These are phyloP conservation scores for Calocera cornea DNA, from an alignment of 768 basidiomycete species.

Conservation along the genomic window DNA sequence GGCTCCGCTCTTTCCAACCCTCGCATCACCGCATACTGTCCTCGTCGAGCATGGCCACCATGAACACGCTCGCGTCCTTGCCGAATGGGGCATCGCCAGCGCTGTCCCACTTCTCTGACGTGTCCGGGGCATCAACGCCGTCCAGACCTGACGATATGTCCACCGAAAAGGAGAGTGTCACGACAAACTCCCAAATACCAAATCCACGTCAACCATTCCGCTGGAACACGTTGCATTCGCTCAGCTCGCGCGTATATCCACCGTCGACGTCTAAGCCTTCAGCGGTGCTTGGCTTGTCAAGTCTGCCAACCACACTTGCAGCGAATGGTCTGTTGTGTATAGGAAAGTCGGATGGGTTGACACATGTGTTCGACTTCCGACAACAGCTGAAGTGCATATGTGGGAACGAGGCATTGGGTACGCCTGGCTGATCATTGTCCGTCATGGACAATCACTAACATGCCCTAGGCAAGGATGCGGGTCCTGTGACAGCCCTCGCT, in stretches of 20 bases:
- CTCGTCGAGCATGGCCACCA: slow-evolving; percentile 31
- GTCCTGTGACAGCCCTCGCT: slow-evolving; percentile 76
- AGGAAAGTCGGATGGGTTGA: slow-evolving; percentile 66
- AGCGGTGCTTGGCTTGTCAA: slow-evolving; percentile 46
- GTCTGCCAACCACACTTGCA: slow-evolving; percentile 64
- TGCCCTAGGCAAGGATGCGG: slow-evolving; percentile 41
- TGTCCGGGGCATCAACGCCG: slow-evolving; percentile 55
- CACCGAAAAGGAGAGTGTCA: slow-evolving; percentile 18
- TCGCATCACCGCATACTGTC: slow-evolving; percentile 29
- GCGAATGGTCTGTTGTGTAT: slow-evolving; percentile 82
- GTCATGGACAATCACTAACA: neutral
- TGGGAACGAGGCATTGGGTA: slow-evolving; percentile 55
- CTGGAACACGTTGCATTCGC: slow-evolving; percentile 55
- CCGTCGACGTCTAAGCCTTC: slow-evolving; percentile 44
- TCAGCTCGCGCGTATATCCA: slow-evolving; percentile 45
- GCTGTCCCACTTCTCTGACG: slow-evolving; percentile 52
- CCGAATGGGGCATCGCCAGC: slow-evolving; percentile 38
- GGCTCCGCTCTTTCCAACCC: slow-evolving; percentile 38
- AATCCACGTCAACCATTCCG: slow-evolving; percentile 47
- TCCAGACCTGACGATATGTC: slow-evolving; percentile 33
- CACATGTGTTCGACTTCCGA: slow-evolving; percentile 79
- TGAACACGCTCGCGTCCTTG: slow-evolving; percentile 28
- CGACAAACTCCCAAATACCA: slow-evolving; percentile 14
- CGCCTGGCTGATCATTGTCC: slow-evolving; percentile 11
- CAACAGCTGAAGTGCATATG: slow-evolving; percentile 72